Base-by-base conservation (phyloP, 768 basidiomycete genomes). In the Tulasnella calospora region DNA sequence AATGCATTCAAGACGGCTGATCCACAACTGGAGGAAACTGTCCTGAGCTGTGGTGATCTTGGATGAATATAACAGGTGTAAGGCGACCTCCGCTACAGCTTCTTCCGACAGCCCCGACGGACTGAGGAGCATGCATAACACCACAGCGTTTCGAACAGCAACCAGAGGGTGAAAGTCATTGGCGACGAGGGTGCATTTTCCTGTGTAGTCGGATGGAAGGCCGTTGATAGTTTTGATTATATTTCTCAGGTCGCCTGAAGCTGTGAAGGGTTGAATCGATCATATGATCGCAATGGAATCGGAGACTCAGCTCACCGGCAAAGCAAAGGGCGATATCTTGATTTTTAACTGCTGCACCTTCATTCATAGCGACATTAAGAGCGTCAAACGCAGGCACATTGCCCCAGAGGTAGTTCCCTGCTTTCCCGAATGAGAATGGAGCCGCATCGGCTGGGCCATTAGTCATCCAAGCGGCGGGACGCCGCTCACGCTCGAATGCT, bases 181-280 rank as follows among this genome's bases (percentile, higher is more conserved):
- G 75, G 88, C 71, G 1, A 87, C 5, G 44, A 89, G 83, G 7
- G 80, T 85, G 19, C 87, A 74, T n/a, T 83, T 79, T 2, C 88
- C 88, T 1, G 82, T 82, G 79, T 86, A 88, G 69, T 87, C 81
- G 12, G 79, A 27, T 5, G 88, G 87, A n/a, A 89, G 84, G 8
- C 79, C 80, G 79, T 88, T 89, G 74, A 88, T 80, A 2, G 86
- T 88, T 36, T 81, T 80, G 8, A 89, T 71, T 21, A 88, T 78
- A 74, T 88, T 84, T 44, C 88, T 85, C 69, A 89, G 83, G 80
- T 89, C 88, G 6, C 88, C 88, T 10, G 88, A 89, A 0, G 87
- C 88, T 89, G 72, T 9, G 81, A 80, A 30, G 21, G 10, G 15
- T 3, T 15, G n/a, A 23, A 5, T 33, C 70, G 17, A 15, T 44